A percentile compares a stretch with the other conserved stretches of the same genome.
phyloP scores from a whole-genome alignment of 2,329 filamentous ascomycete genomes.

The Ophiostoma perfectum region DNA sequence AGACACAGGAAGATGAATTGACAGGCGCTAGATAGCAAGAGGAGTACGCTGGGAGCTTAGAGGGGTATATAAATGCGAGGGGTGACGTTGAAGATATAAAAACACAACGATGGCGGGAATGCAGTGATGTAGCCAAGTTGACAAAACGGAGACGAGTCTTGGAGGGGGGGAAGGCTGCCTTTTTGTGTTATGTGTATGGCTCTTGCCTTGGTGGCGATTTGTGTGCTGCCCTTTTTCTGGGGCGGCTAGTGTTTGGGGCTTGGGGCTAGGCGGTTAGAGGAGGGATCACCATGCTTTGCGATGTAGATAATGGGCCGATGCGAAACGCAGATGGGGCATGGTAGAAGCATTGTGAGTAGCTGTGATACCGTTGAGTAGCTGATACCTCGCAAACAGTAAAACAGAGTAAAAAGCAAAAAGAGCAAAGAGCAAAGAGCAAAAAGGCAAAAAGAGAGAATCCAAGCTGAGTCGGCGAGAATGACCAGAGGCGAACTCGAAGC shows the following conservation, averaged over 20 bases:
- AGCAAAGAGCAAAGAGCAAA: neutral
- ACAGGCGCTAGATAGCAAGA: neutral
- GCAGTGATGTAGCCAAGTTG: neutral
- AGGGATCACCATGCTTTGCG: conserved; percentile 4
- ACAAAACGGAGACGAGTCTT: neutral
- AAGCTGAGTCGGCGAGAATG: too few relatives aligned
- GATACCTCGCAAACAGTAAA: too few relatives aligned
- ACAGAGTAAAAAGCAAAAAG: neutral
- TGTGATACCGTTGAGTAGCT: neutral
- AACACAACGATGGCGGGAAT: neutral
- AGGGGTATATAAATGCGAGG: neutral
- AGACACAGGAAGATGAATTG: neutral
- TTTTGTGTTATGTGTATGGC: conserved; percentile 2
- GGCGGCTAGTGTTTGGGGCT: conserved; percentile 23
- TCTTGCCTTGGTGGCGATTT: conserved; percentile 19
- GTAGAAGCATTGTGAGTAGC: neutral
- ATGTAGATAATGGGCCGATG: neutral
- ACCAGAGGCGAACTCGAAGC: too few relatives aligned
- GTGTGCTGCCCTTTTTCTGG: conserved; percentile 8
- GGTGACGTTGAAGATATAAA: neutral
- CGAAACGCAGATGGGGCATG: neutral
- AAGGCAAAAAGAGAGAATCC: neutral
- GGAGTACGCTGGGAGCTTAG: neutral
- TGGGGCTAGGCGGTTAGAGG: conserved; percentile 19
- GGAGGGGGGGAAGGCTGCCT: conserved; percentile 14